Evolutionary conservation across 192 early-diverging fungal species (phyloP), one percentile per base, ranked within the genome.

Genomic region (Haplosporangium gracile): DNA sequence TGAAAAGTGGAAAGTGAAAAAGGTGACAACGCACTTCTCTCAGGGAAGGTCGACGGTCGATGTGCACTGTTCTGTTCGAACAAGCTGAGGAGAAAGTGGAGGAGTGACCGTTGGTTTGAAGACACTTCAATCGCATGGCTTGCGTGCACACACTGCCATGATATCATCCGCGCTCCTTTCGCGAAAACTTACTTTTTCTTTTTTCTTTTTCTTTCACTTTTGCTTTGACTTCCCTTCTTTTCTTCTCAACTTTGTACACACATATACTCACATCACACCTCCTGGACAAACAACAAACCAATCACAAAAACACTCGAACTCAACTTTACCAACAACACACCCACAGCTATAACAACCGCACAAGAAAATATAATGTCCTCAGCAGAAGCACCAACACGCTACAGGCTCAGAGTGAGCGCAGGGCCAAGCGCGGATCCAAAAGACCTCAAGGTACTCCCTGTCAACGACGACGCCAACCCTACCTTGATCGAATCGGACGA

Each of bases 391-490:
- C 75, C 73, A 15, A 82, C 77, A 47, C 75, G 73, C 9, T 84
- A 72, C 39, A 83, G 87, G 71, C 83, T 92, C 43, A 69, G 80
- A 22, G 82, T 91, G 55, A 78, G 70, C 8, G 83, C 85, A 68
- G 92, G 90, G 16, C 68, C 84, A 22, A 87, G 82, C 2, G 72
- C 89, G 13, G 82, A 90, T 65, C 76, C 77, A 40, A 78, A 69
- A 26, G 74, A 80, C 26, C 87, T 90, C 38, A 74, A 75, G 39
- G 45, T 34, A 11, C 70, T 91, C 63, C 83, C 88, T 39, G 86
- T 93, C 69, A 97, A 96, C 77, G 91, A 95, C 57, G 95, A 96
- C 51, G 75, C 74, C 6, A 82, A 91, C 40, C 95, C 95, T 47
- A 78, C 90, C 47, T 88, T 90, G 65, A 90, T 97, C 63, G 91